Base-by-base conservation (phyloP, 2,329 filamentous ascomycete species). In the Diaporthe citri region DNA sequence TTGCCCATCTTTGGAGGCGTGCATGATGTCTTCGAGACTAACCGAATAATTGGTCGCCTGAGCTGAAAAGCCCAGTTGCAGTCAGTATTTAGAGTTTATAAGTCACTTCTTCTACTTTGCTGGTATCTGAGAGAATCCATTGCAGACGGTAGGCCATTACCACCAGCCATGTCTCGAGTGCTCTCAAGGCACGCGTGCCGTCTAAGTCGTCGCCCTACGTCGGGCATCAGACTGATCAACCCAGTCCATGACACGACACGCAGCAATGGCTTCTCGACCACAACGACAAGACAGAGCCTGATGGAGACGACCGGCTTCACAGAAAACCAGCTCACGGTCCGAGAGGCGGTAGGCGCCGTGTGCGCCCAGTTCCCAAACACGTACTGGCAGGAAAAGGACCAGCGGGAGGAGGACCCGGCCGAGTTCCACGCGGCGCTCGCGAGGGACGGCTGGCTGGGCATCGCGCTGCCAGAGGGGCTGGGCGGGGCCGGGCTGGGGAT, bases 401-500 rank as follows among this genome's bases (percentile, higher is more conserved):
- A 94, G 77, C 88, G 87, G 7, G 92, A 92, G 77, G 86, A 90
- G 75, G 93, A 96, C 81, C 95, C 94, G 0, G 88, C 90, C 69
- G 93, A 95, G 48, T 92, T 97, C 55, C 94, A 97, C 81, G 90
- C 92, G 0, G 93, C 93, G 0, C 83, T 97, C 12, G 93, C 94
- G 10, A 90, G 90, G 73, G 93, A 92, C 77, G 94, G 95, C 9
- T 97, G 94, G 93, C 89, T 97, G 55, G 94, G 94, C 3, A 95
- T 96, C 78, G 94, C 94, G 0, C 85, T 97, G 4, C 94, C 94
- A 0, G 93, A 95, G 80, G 87, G 90, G 0, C 88, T 95, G 0
- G 94, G 95, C 4, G 95, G 94, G 0, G 89, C 93, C 1, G 94
- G 93, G 0, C 84, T 97, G 12, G 94, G 92, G 12, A 95, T 97